Evolutionary conservation across 2,329 filamentous ascomycete species (phyloP).

Genomic region (Lachnellula hyalina): DNA sequence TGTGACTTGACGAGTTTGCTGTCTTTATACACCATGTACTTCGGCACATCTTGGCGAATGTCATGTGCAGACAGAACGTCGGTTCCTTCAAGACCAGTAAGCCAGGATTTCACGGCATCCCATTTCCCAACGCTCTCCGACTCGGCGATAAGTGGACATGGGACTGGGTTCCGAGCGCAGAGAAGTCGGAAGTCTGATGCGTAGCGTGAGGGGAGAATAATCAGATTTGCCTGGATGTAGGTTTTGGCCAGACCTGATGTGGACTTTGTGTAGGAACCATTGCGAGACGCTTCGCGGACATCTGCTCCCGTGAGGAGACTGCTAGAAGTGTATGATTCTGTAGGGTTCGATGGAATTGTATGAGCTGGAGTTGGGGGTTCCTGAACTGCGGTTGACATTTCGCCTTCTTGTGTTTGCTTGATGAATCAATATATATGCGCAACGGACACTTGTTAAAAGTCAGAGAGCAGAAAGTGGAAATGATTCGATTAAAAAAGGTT

Average conservation of each 20-base stretch:
- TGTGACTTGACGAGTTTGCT: conserved; percentile 37
- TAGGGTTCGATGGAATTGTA: not conserved
- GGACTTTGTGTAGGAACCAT: conserved; percentile 12
- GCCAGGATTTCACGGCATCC: conserved; percentile 35
- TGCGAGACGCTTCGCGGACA: conserved; percentile 16
- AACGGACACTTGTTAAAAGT: not conserved
- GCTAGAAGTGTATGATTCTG: not conserved
- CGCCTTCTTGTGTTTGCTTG: not conserved
- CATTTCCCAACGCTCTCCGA: conserved; percentile 41
- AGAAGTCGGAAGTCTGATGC: conserved; percentile 53
- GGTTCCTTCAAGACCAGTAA: conserved; percentile 27
- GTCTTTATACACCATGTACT: conserved; percentile 53
- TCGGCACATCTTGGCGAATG: conserved; percentile 52
- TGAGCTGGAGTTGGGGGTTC: not conserved
- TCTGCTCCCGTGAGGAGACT: conserved; percentile 11
- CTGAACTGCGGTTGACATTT: not conserved
- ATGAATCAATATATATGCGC: not conserved
- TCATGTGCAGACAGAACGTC: conserved; percentile 43
- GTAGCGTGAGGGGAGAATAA: conserved; percentile 52
- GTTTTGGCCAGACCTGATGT: conserved; percentile 52
- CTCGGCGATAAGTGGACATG: conserved; percentile 55
- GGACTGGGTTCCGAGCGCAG: conserved; percentile 56
- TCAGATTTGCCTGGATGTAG: conserved; percentile 57
- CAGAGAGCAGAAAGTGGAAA: too few species aligned
- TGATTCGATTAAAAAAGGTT: too few species aligned